Conservation (phyloP, 2,329 filamentous ascomycete genomes). For the Epichloe sibirici region DNA sequence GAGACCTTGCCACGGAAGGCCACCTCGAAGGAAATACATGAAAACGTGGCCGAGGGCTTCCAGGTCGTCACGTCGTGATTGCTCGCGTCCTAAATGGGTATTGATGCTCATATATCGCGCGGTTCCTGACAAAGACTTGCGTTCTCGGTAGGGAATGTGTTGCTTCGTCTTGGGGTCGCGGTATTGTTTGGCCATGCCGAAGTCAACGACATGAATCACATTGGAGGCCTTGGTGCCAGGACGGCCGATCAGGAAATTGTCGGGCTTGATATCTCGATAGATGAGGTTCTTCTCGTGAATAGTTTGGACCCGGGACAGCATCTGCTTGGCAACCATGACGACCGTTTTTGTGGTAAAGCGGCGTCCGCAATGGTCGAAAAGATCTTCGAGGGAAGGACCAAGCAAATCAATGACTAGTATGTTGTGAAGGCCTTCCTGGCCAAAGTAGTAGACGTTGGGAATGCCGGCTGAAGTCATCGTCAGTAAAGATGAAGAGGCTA, state of each 20-base stretch:
- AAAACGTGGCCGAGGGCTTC: conserved; percentile 73
- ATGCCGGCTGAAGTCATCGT: conserved; percentile 51
- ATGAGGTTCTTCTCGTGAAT: conserved; percentile 99
- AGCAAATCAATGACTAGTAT: conserved; percentile 98
- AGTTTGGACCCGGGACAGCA: conserved; percentile 98
- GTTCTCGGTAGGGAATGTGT: conserved; percentile 93
- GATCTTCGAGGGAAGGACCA: conserved; percentile 87
- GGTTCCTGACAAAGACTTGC: conserved; percentile 92
- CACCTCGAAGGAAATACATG: conserved; percentile 63
- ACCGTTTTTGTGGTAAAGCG: conserved; percentile 99
- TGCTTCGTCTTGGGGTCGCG: conserved; percentile 98
- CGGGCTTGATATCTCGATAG: conserved; percentile 98
- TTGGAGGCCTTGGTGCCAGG: conserved; percentile 90
- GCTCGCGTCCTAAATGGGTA: conserved; percentile 90
- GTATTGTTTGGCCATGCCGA: conserved; percentile 99
- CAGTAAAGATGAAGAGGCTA: background rate
- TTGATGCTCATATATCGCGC: conserved; percentile 99
- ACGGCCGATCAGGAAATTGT: conserved; percentile 99
- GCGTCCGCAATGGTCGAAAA: conserved; percentile 99
- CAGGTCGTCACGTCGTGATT: conserved; percentile 89
- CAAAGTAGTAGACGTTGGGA: conserved; percentile 98
- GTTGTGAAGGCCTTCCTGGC: conserved; percentile 99
- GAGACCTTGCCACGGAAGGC: conserved; percentile 59
- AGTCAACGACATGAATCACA: conserved; percentile 97
- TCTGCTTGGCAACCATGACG: conserved; percentile 87